Base-by-base conservation (phyloP, 1,284 basidiomycete genomes). In the Singerocomus inundabilis region DNA sequence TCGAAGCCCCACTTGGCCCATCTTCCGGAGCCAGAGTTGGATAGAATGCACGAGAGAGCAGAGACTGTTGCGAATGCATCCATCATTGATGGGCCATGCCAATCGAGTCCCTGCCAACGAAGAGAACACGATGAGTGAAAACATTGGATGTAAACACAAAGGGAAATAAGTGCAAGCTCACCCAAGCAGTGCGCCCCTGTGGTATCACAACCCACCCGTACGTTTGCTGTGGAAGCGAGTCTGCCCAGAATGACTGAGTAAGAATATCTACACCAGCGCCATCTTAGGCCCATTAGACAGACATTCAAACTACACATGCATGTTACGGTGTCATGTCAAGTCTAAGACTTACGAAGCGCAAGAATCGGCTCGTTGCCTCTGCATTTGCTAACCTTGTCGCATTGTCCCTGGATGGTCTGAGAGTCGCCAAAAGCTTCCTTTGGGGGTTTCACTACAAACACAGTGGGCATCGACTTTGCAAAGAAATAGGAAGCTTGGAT, bases 201-300 rank as follows among this genome's bases (percentile, higher is more conserved):
- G 89, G 87, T 11, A 85, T 67, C n/a, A 91, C 69, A 7, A 84
- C 67, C 91, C 91, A 93, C 51, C 77, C 82, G 10, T 72, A 66
- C 28, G 71, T 59, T 49, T 84, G 82, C 6, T 75, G 72, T 2
- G 79, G 77, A 24, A 92, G 66, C 4, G 85, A 75, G 42, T 80
- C 71, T 1, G 72, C 64, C 85, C 84, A 88, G 56, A 85, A 82
- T 1, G 73, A 54, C 16, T 73, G 63, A 3, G 62, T 57, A 24
- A 84, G 59, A 15, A 88, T 76, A 51, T 90, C 84, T 7, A 88
- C 85, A 1, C 90, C 91, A 3, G 90, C 89, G 5, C 91, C 91
- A 62, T 93, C 91, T 85, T 48, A 46, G 26, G 45, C 21, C 32
- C 16, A 11, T 47, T 35, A 36, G 48, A 31, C 37, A 21, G 37